phyloP scores from a whole-genome alignment of 331 rosid species.

The Quercus tomentella region DNA sequence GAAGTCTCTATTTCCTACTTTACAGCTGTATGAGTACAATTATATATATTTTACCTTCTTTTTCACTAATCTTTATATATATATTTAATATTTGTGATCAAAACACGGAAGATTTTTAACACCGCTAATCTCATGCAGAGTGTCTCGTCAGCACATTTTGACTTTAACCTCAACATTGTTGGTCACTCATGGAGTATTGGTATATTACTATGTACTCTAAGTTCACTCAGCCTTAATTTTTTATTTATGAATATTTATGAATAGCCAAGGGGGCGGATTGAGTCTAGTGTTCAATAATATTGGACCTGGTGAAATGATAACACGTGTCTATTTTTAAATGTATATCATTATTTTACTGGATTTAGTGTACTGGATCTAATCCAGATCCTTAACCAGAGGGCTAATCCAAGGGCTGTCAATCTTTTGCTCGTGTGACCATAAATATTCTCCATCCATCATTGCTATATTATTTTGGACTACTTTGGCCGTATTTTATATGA shows the following conservation, averaged over 20 bases:
- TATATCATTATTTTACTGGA: rapidly evolving
- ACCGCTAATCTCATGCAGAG: not conserved
- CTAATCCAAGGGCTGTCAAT: no score
- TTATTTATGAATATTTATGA: no score
- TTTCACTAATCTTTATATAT: not conserved
- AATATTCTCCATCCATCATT: no score
- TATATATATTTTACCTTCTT: no score
- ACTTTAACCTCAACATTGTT: not conserved
- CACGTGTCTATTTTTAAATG: rapidly evolving
- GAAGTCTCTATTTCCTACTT: no score
- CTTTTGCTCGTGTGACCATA: no score
- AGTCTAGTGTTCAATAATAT: rapidly evolving
- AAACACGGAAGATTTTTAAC: not conserved
- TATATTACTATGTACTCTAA: no score
- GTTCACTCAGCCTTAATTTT: no score
- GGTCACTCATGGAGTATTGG: not conserved
- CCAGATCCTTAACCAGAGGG: rapidly evolving
- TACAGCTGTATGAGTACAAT: no score
- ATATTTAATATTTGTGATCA: not conserved
- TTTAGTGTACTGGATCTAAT: rapidly evolving
- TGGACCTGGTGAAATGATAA: rapidly evolving
- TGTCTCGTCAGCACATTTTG: not conserved
- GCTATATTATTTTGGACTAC: no score
- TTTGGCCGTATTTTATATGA: not conserved
- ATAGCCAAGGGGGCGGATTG: rapidly evolving